phyloP scores from a whole-genome alignment of 306 rosid species.

The Rubus parviflorus region DNA sequence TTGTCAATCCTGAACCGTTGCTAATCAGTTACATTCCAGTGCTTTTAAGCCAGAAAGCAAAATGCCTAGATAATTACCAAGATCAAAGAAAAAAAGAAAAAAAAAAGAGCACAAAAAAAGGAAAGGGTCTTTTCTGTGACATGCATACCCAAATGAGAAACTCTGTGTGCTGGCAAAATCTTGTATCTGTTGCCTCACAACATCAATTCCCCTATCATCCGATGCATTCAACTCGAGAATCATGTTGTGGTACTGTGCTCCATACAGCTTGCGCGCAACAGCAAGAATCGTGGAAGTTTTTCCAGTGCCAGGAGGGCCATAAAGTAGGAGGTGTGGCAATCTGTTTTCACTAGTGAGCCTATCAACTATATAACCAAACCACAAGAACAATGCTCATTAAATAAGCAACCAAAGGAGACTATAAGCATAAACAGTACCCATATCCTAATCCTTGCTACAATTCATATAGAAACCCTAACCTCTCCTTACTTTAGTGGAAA shows the following conservation, averaged over 20 bases:
- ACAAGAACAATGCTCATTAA: conserved; percentile 13
- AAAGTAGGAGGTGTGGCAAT: conserved; percentile 87
- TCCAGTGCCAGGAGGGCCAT: conserved; percentile 97
- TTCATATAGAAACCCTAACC: neutral
- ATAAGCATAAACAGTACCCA: neutral
- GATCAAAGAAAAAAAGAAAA: neutral
- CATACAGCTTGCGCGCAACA: conserved; percentile 87
- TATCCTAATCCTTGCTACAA: neutral
- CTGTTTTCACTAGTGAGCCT: conserved; percentile 83
- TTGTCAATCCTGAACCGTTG: conserved; percentile 39
- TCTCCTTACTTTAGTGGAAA: neutral
- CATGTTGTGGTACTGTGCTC: conserved; percentile 69
- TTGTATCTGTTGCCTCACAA: conserved; percentile 90
- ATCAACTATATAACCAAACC: conserved; percentile 58
- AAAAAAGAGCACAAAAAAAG: neutral
- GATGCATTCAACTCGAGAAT: conserved; percentile 94
- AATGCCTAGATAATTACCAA: neutral
- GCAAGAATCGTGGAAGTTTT: conserved; percentile 95
- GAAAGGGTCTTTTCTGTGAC: neutral
- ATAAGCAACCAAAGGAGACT: neutral
- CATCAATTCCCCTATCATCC: conserved; percentile 94
- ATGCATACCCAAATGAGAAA: conserved; percentile 84
- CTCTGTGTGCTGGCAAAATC: conserved; percentile 95
- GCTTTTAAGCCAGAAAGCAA: conserved; percentile 14
- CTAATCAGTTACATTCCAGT: conserved; percentile 18